Evolutionary conservation across 2,329 filamentous ascomycete species (phyloP).

Genomic region (Magnaporthiopsis poae): DNA sequence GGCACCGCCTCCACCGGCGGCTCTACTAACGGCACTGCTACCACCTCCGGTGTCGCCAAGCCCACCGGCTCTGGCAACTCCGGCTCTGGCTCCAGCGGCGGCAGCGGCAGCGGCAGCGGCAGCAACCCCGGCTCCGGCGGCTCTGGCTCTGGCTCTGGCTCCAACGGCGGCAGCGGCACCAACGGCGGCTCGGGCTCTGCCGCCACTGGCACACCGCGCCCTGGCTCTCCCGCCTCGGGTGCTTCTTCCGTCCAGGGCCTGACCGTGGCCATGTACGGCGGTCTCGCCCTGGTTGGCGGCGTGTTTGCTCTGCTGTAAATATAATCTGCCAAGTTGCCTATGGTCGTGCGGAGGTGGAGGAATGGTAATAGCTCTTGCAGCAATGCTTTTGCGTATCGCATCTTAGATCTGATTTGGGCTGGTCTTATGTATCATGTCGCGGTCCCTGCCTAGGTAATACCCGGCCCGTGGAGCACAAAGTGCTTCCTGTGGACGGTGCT

Average conservation of each 20-base stretch:
- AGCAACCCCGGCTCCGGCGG: neutral
- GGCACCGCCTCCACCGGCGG: slow-evolving; percentile 10
- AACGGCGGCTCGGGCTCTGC: neutral
- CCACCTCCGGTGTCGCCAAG: slow-evolving; percentile 10
- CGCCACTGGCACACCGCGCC: neutral
- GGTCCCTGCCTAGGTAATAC: neutral
- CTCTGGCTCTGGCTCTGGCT: neutral
- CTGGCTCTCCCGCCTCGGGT: slow-evolving; percentile 8
- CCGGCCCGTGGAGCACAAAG: neutral
- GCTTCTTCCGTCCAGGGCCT: slow-evolving; percentile 2
- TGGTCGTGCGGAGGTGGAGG: neutral
- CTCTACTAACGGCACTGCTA: slow-evolving; percentile 12
- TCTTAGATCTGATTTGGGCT: neutral
- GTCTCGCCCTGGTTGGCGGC: slow-evolving; percentile 3
- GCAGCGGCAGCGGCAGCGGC: slow-evolving; percentile 11
- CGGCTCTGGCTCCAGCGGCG: neutral
- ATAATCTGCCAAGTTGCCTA: neutral
- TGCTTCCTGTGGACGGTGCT: neutral
- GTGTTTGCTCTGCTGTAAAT: slow-evolving; percentile 1
- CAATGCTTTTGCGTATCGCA: neutral
- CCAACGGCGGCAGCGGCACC: too few relatives aligned
- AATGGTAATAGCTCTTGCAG: neutral
- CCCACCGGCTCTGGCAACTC: slow-evolving; percentile 1
- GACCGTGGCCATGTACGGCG: slow-evolving; percentile 2
- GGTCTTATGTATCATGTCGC: neutral